Percentiles rank a stretch among this genome's conserved stretches.
Evolutionary conservation across 495 filamentous ascomycete genomes (phyloP).

Genomic region (Trypethelium eluteriae): DNA sequence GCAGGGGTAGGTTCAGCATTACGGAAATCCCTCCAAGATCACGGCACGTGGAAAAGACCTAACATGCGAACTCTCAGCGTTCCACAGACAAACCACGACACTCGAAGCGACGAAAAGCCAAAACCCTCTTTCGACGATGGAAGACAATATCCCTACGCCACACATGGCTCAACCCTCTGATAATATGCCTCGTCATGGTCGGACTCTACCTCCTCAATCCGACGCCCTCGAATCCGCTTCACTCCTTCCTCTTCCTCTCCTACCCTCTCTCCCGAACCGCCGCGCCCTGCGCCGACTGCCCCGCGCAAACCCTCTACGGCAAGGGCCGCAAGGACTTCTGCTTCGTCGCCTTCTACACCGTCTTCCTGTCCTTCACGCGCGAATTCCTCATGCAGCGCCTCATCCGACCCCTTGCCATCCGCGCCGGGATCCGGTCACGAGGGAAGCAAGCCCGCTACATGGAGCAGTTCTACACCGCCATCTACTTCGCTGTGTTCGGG

Average conservation of each 20-base stretch:
- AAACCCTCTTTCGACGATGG: slow-evolving; percentile 31
- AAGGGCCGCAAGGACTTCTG: slow-evolving; percentile 80
- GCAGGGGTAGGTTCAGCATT: not conserved
- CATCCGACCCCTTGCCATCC: slow-evolving; percentile 68
- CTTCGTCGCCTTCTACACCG: slow-evolving; percentile 83
- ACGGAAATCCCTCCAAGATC: not conserved
- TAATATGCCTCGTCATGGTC: slow-evolving; percentile 58
- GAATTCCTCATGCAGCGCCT: slow-evolving; percentile 95
- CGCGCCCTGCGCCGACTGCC: slow-evolving; percentile 58
- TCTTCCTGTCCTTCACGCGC: slow-evolving; percentile 85
- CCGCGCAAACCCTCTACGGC: slow-evolving; percentile 81
- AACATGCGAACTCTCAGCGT: slow-evolving; percentile 5
- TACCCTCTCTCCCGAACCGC: slow-evolving; percentile 59
- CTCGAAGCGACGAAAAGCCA: slow-evolving; percentile 38
- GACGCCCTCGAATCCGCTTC: slow-evolving; percentile 69
- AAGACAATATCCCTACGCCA: slow-evolving; percentile 35
- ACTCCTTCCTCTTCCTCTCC: slow-evolving; percentile 86
- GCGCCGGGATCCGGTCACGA: slow-evolving; percentile 60
- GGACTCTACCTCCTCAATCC: slow-evolving; percentile 70
- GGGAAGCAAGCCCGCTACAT: slow-evolving; percentile 88
- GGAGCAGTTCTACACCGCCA: slow-evolving; percentile 96
- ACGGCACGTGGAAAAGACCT: not conserved
- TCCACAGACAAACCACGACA: slow-evolving; percentile 21
- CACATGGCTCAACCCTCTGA: slow-evolving; percentile 59
- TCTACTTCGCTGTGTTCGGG: slow-evolving; percentile 83